These are phyloP conservation scores for Phaffomyces antillensis DNA, from an alignment of 805 yeast species.

Conservation along the genomic window DNA sequence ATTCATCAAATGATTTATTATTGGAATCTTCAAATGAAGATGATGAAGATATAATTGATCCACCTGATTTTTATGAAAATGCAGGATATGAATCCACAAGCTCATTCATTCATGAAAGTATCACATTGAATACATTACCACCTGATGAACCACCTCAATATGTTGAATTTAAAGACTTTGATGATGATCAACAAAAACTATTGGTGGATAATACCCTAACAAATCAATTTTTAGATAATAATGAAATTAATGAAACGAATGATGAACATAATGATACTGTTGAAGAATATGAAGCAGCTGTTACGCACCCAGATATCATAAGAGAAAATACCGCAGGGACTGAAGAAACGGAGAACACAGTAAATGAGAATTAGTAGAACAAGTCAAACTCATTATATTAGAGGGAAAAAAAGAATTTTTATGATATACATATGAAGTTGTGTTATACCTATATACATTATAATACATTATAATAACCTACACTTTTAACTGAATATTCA, in stretches of 20 bases:
- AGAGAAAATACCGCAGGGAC: conserved; percentile 1
- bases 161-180: conserved; percentile 9
- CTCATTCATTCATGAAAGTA: conserved; percentile 21
- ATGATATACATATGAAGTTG: too few relatives aligned
- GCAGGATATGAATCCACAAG: conserved; percentile 22
- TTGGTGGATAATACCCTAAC: conserved; percentile 3
- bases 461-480: too few relatives aligned
- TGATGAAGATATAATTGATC: conserved; percentile 18
- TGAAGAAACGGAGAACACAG: neutral
- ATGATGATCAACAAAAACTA: conserved; percentile 1
- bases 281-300: conserved; percentile 3
- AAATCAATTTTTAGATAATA: conserved; percentile 5
- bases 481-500: too few relatives aligned
- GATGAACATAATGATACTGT: neutral
- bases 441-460: too few relatives aligned
- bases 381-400: too few relatives aligned
- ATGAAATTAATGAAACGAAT: neutral
- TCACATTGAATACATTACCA: conserved; percentile 27
- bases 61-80: conserved; percentile 21
- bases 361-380: neutral
- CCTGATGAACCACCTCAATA: conserved; percentile 33
- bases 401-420: too few relatives aligned
- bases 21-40: conserved; percentile 47
- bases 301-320: neutral
- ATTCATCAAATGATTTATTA: conserved; percentile 68